These are phyloP conservation scores for Neonectria sp. DNA, from an alignment of 2,329 filamentous ascomycete genomes.

Conservation along the genomic window DNA sequence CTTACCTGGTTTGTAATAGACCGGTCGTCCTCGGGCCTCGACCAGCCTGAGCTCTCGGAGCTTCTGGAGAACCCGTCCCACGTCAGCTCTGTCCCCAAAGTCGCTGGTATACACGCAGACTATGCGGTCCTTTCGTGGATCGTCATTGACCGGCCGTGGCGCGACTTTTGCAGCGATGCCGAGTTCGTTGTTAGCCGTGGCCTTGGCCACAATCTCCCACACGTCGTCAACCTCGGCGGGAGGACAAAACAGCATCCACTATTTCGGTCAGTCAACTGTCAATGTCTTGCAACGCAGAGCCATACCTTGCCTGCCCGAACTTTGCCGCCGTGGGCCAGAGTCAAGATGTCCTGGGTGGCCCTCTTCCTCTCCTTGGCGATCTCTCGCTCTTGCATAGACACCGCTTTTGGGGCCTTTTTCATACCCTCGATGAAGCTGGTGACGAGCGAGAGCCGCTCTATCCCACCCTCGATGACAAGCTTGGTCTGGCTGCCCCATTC, in stretches of 20 bases:
- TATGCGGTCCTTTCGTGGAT: slow-evolving; percentile 64
- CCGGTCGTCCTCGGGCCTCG: slow-evolving; percentile 59
- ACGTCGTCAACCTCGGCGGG: slow-evolving; percentile 69
- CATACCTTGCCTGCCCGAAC: slow-evolving; percentile 77
- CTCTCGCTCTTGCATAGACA: slow-evolving; percentile 58
- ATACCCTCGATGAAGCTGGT: slow-evolving; percentile 65
- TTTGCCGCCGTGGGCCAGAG: slow-evolving; percentile 71
- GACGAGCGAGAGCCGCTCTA: slow-evolving; percentile 64
- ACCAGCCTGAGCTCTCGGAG: slow-evolving; percentile 76
- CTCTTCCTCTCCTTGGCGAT: slow-evolving; percentile 66
- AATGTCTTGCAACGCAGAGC: neutral
- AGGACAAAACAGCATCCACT: slow-evolving; percentile 83
- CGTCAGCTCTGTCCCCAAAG: slow-evolving; percentile 78
- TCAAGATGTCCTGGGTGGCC: slow-evolving; percentile 69
- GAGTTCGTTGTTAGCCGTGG: slow-evolving; percentile 77
- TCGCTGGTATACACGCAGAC: slow-evolving; percentile 86
- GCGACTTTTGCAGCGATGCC: slow-evolving; percentile 82
- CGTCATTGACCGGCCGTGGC: slow-evolving; percentile 63
- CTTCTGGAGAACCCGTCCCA: slow-evolving; percentile 75
- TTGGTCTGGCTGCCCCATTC: slow-evolving; percentile 61
- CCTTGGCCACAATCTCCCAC: slow-evolving; percentile 78
- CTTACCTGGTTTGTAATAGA: slow-evolving; percentile 85
- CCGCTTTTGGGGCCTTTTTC: slow-evolving; percentile 52
- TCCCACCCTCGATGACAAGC: slow-evolving; percentile 68
- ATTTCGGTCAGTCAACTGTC: slow-evolving; percentile 48